These are phyloP conservation scores for Saccharomycopsis oosterbeekiorum DNA, from an alignment of 805 yeast genomes.

Conservation along the genomic window DNA sequence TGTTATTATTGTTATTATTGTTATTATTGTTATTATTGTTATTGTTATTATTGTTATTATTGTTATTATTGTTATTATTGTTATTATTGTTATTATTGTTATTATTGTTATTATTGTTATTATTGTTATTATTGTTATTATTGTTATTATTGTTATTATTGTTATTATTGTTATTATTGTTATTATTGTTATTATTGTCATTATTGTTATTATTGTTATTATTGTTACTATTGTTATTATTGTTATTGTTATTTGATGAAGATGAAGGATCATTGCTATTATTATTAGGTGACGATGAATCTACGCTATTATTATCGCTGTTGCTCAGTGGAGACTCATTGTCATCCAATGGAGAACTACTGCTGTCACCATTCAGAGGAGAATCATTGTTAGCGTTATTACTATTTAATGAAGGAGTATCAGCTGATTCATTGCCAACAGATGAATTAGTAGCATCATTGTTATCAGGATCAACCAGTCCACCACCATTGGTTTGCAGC, in stretches of 20 bases:
- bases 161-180: background rate
- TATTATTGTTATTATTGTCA: background rate
- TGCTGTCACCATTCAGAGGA: background rate
- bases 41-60: background rate
- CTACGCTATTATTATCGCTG: background rate
- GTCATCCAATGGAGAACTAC: background rate
- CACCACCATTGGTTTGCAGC: too few species aligned
- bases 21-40: background rate
- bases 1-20: background rate
- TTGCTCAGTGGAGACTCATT: background rate
- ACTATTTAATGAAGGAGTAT: too few species aligned
- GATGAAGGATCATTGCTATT: background rate
- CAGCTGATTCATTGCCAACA: too few species aligned
- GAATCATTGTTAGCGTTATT: background rate
- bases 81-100: background rate
- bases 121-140: background rate
- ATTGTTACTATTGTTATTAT: background rate
- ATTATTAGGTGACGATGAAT: background rate
- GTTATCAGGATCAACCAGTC: too few species aligned
- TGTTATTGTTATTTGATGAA: background rate
- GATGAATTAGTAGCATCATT: too few species aligned
- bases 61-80: background rate
- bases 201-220: background rate
- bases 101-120: background rate
- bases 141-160: background rate